Conservation (phyloP, 306 rosid species). For the Erythrophleum fordii region DNA sequence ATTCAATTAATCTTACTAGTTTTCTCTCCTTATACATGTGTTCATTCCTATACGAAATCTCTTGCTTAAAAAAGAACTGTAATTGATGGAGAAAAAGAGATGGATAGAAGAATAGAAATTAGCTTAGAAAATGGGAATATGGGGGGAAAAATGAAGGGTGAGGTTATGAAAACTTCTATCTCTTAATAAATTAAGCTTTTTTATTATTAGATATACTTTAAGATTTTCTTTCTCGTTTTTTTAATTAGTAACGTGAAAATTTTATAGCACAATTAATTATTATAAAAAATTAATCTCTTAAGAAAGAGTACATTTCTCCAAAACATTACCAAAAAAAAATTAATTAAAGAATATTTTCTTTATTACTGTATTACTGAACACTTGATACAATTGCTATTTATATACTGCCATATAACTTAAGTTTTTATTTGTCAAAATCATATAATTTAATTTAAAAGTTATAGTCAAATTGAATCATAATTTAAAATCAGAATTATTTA, state of each 20-base stretch:
- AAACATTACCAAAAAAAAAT: too few relatives aligned
- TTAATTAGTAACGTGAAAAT: not conserved
- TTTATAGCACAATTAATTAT: not conserved
- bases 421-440: too few relatives aligned
- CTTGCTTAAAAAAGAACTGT: not conserved
- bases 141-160: not conserved
- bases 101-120: slow-evolving; percentile 1
- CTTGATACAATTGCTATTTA: too few relatives aligned
- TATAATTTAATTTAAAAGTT: too few relatives aligned
- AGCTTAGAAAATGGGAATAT: slow-evolving; percentile 11
- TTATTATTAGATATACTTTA: not conserved
- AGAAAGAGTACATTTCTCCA: too few relatives aligned
- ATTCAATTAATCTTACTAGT: slow-evolving; percentile 5
- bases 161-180: not conserved
- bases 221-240: not conserved
- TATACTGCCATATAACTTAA: too few relatives aligned
- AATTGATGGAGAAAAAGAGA: slow-evolving; percentile 3
- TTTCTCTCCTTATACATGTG: not conserved
- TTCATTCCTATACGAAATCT: not conserved
- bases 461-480: too few relatives aligned
- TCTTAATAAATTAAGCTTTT: not conserved
- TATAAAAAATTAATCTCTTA: not conserved
- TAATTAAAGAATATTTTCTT: too few relatives aligned
- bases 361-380: too few relatives aligned
- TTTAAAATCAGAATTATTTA: too few relatives aligned